Evolutionary conservation across 2,329 filamentous ascomycete species (phyloP).

Genomic region (Bipolaris oryzae): DNA sequence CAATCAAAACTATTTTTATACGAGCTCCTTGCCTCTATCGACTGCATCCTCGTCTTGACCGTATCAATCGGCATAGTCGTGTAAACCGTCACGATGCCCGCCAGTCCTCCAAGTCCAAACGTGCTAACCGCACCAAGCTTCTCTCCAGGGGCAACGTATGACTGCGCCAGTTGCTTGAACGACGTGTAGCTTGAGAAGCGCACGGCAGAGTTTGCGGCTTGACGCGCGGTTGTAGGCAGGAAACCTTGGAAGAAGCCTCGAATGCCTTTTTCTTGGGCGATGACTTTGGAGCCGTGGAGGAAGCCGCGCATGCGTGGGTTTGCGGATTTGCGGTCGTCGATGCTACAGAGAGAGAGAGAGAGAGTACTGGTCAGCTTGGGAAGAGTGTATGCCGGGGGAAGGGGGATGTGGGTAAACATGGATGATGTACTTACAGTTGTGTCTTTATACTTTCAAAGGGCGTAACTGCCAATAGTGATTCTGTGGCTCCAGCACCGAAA

Average conservation of each 20-base stretch:
- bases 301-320: conserved; percentile 91
- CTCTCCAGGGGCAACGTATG: conserved; percentile 91
- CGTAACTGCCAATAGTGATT: conserved; percentile 90
- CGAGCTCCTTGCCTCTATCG: conserved; percentile 76
- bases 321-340: conserved; percentile 88
- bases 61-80: conserved; percentile 79
- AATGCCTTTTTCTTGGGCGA: conserved; percentile 84
- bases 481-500: conserved; percentile 92
- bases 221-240: conserved; percentile 89
- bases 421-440: conserved; percentile 63
- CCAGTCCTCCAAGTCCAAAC: conserved; percentile 87
- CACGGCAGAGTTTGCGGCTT: conserved; percentile 91
- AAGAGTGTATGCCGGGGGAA: not conserved
- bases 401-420: not conserved
- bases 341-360: conserved; percentile 60
- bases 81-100: conserved; percentile 88
- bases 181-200: conserved; percentile 91
- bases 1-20: conserved; percentile 92
- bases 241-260: conserved; percentile 97
- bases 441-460: conserved; percentile 99
- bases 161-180: conserved; percentile 87
- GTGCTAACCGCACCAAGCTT: conserved; percentile 88
- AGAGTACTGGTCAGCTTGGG: conserved; percentile 4
- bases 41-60: conserved; percentile 97
- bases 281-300: conserved; percentile 85